Conservation (phyloP, 257 asterid species). For the Echites panduratus region DNA sequence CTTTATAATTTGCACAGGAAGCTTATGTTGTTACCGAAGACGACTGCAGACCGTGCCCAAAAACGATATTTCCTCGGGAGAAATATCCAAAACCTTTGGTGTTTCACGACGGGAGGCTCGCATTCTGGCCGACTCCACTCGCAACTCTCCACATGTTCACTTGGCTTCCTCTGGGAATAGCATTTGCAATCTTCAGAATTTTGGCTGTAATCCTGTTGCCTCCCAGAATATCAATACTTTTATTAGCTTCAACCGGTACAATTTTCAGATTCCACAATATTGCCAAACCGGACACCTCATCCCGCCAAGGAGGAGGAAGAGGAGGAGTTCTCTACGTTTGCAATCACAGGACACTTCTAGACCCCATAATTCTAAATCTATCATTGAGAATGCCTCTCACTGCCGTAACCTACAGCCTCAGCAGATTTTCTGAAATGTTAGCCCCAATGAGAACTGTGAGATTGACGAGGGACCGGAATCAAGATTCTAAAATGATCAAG, state of each 20-base stretch:
- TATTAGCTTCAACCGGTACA: constrained; percentile 50
- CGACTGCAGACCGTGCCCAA: constrained; percentile 27
- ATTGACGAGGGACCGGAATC: constrained; percentile 49
- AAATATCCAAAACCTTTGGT: constrained; percentile 78
- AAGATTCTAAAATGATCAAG: constrained; percentile 58
- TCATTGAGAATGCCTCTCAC: constrained; percentile 47
- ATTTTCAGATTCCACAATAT: constrained; percentile 32
- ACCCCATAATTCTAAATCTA: constrained; percentile 72
- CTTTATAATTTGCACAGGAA: no score
- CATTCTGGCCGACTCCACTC: constrained; percentile 73
- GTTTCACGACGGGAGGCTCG: constrained; percentile 87
- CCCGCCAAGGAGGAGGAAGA: constrained; percentile 36
- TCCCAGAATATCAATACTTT: constrained; percentile 29
- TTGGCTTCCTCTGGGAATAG: constrained; percentile 74
- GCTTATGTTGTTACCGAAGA: constrained; percentile 53
- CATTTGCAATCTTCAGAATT: constrained; percentile 48
- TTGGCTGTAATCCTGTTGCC: constrained; percentile 53
- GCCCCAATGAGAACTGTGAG: constrained; percentile 72
- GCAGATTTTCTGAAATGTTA: constrained; percentile 72
- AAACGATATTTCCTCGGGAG: constrained; percentile 40
- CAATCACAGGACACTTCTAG: constrained; percentile 73
- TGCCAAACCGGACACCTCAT: no score
- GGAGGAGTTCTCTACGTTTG: constrained; percentile 51
- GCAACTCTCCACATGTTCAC: constrained; percentile 65
- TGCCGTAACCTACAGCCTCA: constrained; percentile 85